These are phyloP conservation scores for Globisporangium splendens DNA, from an alignment of 352 stramenopile genomes.

Conservation along the genomic window DNA sequence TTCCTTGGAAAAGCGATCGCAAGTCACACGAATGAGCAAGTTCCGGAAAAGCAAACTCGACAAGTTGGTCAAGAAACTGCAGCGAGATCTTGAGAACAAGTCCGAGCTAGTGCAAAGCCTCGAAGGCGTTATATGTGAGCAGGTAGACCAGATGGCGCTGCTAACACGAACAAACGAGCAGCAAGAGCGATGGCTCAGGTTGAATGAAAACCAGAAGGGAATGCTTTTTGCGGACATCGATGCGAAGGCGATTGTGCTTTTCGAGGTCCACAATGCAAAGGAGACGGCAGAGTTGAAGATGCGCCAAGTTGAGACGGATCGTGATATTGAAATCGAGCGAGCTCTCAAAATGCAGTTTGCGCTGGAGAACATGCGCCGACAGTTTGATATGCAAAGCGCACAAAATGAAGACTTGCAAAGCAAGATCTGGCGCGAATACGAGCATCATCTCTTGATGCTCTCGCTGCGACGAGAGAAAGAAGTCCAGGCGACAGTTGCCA, in stretches of 20 bases:
- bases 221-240: slow-evolving; percentile 55
- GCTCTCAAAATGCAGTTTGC: slow-evolving; percentile 39
- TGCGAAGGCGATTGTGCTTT: slow-evolving; percentile 22
- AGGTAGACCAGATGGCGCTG: slow-evolving; percentile 40
- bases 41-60: slow-evolving; percentile 71
- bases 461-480: slow-evolving; percentile 53
- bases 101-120: slow-evolving; percentile 42
- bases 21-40: slow-evolving; percentile 55
- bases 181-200: slow-evolving; percentile 32
- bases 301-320: slow-evolving; percentile 37
- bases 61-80: slow-evolving; percentile 51
- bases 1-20: slow-evolving; percentile 14
- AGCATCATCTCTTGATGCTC: slow-evolving; percentile 56
- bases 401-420: slow-evolving; percentile 49
- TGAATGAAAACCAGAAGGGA: slow-evolving; percentile 43
- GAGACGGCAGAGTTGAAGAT: slow-evolving; percentile 19
- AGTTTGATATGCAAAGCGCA: slow-evolving; percentile 53
- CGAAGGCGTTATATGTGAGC: slow-evolving; percentile 51
- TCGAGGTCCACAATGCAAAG: slow-evolving; percentile 16
- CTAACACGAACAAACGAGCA: slow-evolving; percentile 40
- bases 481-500: slow-evolving; percentile 52
- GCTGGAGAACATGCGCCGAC: slow-evolving; percentile 30
- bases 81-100: slow-evolving; percentile 45
- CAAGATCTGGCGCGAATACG: slow-evolving; percentile 56
- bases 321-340: slow-evolving; percentile 42